Evolutionary conservation across 192 early-diverging fungal genomes (phyloP), one percentile per base, ranked within the genome.

Genomic region (Coemansia pectinata): DNA sequence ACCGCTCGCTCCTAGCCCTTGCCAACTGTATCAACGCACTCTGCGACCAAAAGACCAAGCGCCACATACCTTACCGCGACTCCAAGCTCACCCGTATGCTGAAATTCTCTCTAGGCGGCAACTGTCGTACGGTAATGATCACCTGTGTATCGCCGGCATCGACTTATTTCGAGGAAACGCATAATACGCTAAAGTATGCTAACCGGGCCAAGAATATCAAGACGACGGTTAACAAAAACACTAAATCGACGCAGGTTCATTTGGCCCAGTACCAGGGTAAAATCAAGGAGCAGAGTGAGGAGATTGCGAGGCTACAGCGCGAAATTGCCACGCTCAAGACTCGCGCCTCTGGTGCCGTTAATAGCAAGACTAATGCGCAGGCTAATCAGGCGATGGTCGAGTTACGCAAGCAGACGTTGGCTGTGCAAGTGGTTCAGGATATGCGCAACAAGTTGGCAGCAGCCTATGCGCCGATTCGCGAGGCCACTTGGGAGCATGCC

Each of bases 61-160:
- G 87, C 3, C 91, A 92, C 57, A 84, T 93, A 14, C 91, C 91
- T 34, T 93, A 91, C 75, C 81, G 92, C 50, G 92, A 93, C 70
- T 87, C 86, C 12, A 93, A 93, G 67, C 80, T 93, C 12, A 92
- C 91, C 3, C 74, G 92, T 15, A 66, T 91, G 63, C 71, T 92
- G 27, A 91, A 93, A 71, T 87, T 87, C 65, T 91, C 92, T 31
- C 79, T 94, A 63, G 90, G 90, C 47, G 92, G 92, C 14, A 92
- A 94, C 76, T 91, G 90, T 70, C 85, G 86, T n/a, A 90, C 89
- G 5, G 89, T 90, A 8, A 94, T 94, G 92, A 91, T 94, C 64
- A 88, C 89, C 10, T 90, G 89, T 66, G 88, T 92, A 25, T 88
- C 88, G 11, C 90, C 91, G 5, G 85, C 86, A 12, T 77, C 81